Evolutionary conservation across 176 grass and related monocot genomes (phyloP).

Genomic region (Oryza officinalis): DNA sequence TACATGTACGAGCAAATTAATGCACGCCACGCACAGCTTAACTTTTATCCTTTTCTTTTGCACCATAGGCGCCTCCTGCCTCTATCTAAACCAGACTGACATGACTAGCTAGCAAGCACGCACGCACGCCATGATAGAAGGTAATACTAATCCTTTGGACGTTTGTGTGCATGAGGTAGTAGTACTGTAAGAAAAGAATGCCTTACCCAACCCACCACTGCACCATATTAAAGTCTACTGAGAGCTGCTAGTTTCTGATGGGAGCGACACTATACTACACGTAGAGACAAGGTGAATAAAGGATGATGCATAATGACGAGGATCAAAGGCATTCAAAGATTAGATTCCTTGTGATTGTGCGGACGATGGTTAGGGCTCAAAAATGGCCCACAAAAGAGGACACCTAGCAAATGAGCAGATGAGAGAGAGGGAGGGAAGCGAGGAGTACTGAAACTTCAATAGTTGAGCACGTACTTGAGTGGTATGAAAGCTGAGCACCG

Average conservation of each 20-base stretch:
- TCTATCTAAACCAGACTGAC: not conserved
- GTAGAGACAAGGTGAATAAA: constrained; percentile 59
- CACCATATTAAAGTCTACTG: constrained; percentile 17
- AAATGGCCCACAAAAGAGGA: not conserved
- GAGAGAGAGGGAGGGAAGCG: not conserved
- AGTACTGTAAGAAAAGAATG: constrained; percentile 36
- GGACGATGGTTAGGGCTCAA: constrained; percentile 3
- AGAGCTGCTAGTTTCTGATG: constrained; percentile 6
- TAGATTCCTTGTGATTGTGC: constrained; percentile 49
- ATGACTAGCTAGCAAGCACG: not conserved
- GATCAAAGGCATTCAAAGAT: constrained; percentile 48
- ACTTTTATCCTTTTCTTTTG: not conserved
- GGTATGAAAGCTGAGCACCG: not conserved
- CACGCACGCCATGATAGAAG: not conserved
- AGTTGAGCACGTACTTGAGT: not conserved
- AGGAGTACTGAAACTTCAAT: constrained; percentile 16
- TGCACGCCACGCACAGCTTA: not conserved
- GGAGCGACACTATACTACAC: not conserved
- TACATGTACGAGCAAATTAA: not conserved
- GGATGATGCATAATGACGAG: constrained; percentile 38
- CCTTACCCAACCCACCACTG: constrained; percentile 31
- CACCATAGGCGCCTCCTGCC: not conserved
- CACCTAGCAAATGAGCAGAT: not conserved
- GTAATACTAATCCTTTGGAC: not conserved
- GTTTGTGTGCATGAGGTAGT: not conserved